Base-by-base conservation (phyloP, 306 rosid species). In the Trichosanthes cucumerina region DNA sequence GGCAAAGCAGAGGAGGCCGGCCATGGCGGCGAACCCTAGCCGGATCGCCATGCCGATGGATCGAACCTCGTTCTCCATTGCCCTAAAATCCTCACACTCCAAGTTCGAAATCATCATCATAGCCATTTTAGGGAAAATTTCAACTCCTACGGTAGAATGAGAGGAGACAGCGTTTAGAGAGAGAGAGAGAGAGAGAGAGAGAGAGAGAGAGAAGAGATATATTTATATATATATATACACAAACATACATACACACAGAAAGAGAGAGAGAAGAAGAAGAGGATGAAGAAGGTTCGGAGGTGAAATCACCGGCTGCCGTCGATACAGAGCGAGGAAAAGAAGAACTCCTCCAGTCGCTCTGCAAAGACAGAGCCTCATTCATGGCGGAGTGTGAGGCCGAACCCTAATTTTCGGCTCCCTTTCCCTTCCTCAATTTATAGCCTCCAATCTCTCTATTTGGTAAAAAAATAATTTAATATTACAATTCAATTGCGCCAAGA, bases 21-120 rank as follows among this genome's bases (percentile, higher is more conserved):
- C 77, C 57, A 72, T 72, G 77, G 77, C 77, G 56, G 77, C 77
- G 76, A 72, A 72, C 4, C 43, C 15, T 24, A 72, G 76, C 24
- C 26, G 23, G 59, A 26, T 70, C 59, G 59, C 77, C 77, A 15
- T 15, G 77, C 77, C 77, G 11, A 46, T 1, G 39, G 59, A 72
- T 8, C 77, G 23, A 1, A 47, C 59, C 59, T 26, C 58, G 24
- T 24, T 26, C 13, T 12, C 13, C 23, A 13, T 47, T 26, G 77
- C 77, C 77, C 59, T 72, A 26, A 47, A 15, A 46, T 47, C 77
- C 77, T 72, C 77, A 72, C 58, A 72, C 57, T 72, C 58, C 77
- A 3, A 16, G 2, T 47, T 52, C 59, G 4, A 47, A 28, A 72
- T 28, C 77, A 72, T 47, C 77, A 47, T 72, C 77, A 72, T 28